phyloP scores from a whole-genome alignment of 164 flowering plant genomes.

The Akebia trifoliata region DNA sequence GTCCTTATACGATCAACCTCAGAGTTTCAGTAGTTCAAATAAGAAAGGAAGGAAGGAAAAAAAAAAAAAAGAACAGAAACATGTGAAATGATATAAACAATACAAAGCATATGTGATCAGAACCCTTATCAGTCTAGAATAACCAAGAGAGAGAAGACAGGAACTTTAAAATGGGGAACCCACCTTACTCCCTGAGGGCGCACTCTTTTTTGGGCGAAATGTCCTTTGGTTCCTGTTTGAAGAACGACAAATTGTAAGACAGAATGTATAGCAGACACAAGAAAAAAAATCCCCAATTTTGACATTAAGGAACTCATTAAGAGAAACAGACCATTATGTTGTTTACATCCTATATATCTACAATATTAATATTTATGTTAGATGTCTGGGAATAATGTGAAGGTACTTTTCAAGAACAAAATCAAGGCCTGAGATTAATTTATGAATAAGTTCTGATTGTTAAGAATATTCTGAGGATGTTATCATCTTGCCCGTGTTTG shows the following conservation, averaged over 20 bases:
- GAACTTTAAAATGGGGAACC: slow-evolving; percentile 1
- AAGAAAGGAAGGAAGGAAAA: too few species aligned
- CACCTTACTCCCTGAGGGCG: slow-evolving; percentile 97
- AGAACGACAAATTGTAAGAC: slow-evolving; percentile 8
- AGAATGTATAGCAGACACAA: background rate
- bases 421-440: background rate
- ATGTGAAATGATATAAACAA: too few species aligned
- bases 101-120: background rate
- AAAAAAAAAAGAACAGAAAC: too few species aligned
- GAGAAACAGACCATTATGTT: background rate
- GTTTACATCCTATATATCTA: background rate
- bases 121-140: background rate
- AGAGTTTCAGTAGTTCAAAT: too few species aligned
- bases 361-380: background rate
- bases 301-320: background rate
- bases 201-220: slow-evolving; percentile 94
- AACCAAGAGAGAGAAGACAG: background rate
- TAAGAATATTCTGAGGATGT: too few species aligned
- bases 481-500: too few species aligned
- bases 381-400: background rate
- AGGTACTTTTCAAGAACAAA: background rate
- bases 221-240: slow-evolving; percentile 80
- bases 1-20: too few species aligned
- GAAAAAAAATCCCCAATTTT: background rate
- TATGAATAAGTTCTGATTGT: too few species aligned